Evolutionary conservation across 441 rosid genomes (phyloP).

Genomic region (Isatis lusitanica): DNA sequence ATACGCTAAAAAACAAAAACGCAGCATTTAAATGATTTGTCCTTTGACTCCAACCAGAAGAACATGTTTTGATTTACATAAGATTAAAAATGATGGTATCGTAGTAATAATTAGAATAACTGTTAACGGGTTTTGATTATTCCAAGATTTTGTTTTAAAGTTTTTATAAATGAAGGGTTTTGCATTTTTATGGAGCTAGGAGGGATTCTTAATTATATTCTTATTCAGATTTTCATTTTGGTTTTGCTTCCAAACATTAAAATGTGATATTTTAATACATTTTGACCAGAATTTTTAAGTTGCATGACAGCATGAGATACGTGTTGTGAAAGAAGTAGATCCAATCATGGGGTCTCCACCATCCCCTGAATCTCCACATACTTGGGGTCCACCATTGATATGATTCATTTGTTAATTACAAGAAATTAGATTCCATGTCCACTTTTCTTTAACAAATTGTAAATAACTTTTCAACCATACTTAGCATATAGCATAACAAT

Average conservation of each 20-base stretch:
- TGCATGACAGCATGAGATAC: constrained; percentile 5
- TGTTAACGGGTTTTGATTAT: too few relatives aligned
- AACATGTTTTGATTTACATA: too few relatives aligned
- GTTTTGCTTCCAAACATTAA: background rate
- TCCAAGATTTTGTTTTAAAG: background rate
- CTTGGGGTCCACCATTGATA: background rate
- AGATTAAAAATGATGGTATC: too few relatives aligned
- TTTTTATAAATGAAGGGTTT: background rate
- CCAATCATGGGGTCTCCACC: background rate
- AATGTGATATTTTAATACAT: background rate
- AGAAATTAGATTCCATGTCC: background rate
- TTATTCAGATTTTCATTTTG: background rate
- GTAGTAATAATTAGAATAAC: too few relatives aligned
- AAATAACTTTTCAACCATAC: background rate
- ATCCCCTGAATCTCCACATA: constrained; percentile 4
- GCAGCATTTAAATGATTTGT: background rate
- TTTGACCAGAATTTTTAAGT: background rate
- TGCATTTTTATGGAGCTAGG: background rate
- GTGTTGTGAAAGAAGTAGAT: constrained; percentile 7
- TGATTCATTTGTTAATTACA: background rate
- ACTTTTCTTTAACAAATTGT: background rate
- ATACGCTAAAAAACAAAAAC: background rate
- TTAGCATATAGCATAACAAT: background rate
- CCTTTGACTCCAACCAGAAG: background rate
- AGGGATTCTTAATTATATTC: background rate